Base-by-base conservation (phyloP, 208 protist species). In the Angomonas deanei region DNA sequence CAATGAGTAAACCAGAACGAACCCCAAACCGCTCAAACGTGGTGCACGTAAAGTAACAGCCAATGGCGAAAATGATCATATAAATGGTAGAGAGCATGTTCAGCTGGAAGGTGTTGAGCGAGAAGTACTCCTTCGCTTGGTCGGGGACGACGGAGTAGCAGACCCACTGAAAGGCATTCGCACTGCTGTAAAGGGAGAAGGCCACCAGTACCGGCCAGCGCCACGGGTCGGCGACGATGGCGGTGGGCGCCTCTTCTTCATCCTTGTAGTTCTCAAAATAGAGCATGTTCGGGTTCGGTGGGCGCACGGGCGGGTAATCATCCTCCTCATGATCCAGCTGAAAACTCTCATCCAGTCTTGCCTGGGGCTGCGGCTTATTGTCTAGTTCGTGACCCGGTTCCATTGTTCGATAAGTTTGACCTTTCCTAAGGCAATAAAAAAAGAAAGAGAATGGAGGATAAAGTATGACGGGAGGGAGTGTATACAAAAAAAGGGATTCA, bases 151-250 rank as follows among this genome's bases (percentile, higher is more conserved):
- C 61, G 24, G 80, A 76, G 66, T 81, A 91, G 23, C 71, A 82
- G 46, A 91, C 78, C 81, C 84, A 91, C 60, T 91, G 84, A 57
- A 91, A 84, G 17, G 84, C 81, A 38, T 87, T 87, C 27, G 80
- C 82, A 54, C 59, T 65, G 64, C 77, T 86, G 74, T 70, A 90
- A 15, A 83, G 27, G 71, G 72, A 86, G 57, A 90, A 90, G 11
- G 84, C 42, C 1, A 68, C 50, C 17, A 89, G 71, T 48, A 86
- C 83, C 17, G 73, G 38, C 74, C 76, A 89, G 1, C 79, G 72
- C 62, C 68, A 70, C 55, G 74, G 77, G 70, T 88, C 81, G 3
- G 64, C 70, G 10, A 36, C 47, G n/a, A 53, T 15, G n/a, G 47
- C 47, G 5, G 47, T 53, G n/a, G 47, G 11, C 11, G 47, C 11